Base-by-base conservation (phyloP, 2,329 filamentous ascomycete genomes). In the Colletotrichum aenigma region DNA sequence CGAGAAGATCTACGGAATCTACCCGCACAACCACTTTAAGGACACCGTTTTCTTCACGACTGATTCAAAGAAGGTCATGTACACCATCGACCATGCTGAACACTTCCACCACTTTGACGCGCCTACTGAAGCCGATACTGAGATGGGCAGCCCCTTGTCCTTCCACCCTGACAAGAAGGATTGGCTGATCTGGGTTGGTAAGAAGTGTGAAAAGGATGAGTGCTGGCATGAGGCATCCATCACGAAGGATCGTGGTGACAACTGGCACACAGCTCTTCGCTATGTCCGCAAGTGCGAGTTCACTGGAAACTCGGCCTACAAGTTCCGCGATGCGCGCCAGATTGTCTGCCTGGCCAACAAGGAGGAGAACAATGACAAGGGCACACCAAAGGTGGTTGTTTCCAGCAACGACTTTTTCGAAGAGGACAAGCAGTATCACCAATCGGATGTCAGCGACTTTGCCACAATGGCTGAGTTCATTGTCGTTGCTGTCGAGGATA, bases 391-490 rank as follows among this genome's bases (percentile, higher is more conserved):
- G 64, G 90, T 94, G 78, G 90, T 99, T 34, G 84, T 96, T 18
- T 94, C 94, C 55, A 98, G 94, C 83, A 89, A 95, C 58, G 93
- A 97, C 80, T 95, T 93, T 85, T 97, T 97, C 81, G 86, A 87
- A 15, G 90, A 93, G 68, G 89, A 92, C 77, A 90, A 93, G 79
- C 87, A 87, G 16, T 87, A 91, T 26, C 89, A 92, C 74, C 92
- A 94, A 82, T 89, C 91, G 28, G 90, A 96, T 75, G 94, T 98
- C 56, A 92, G 94, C 79, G 93, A 94, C 79, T 98, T 98, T 84
- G 96, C 96, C 3, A 97, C 94, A 7, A 98, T 98, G 96, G 93
- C 94, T 52, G 97, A 99, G 83, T 99, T 98, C 83, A 97, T 99
- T 81, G 92, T 99, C 52, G 94, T 98, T 66, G 96, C 96, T 3